Base-by-base conservation (phyloP, 1,284 basidiomycete genomes). In the Phellinidium pouzarii region DNA sequence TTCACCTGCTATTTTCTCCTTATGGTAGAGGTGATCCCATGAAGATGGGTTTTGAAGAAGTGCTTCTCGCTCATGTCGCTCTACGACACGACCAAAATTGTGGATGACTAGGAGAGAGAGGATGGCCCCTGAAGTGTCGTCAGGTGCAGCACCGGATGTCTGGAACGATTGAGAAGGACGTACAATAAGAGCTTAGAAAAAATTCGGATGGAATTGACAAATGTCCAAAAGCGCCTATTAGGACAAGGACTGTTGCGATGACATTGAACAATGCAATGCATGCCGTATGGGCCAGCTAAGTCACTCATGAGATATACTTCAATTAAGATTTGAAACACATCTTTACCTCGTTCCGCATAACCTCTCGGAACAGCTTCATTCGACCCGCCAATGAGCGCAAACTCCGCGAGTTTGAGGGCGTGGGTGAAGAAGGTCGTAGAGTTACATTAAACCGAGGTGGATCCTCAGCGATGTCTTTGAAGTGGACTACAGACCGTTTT, bases 301-400 rank as follows among this genome's bases (percentile, higher is more conserved):
- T 36, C 27, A 34, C 42, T 50, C n/a, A n/a, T 64, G 14, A 60
- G 52, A 41, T 31, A 53, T 34, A 22, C 53, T 26, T 31, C 3
- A 34, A 8, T 22, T 7, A 23, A 40, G 22, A 44, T 37, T 34
- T 38, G 20, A 23, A 59, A 11, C 11, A 22, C 29, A 44, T 12
- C 44, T 70, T 29, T 59, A 82, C 82, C 73, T 84, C 82, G 62
- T 84, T 77, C 59, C 73, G 76, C 66, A 85, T 75, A 19, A 75
- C 78, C 57, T 73, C 65, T 26, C 71, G 73, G 53, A 84, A 77
- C 37, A 79, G 64, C 54, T 72, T 72, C 70, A 82, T 76, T 11
- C 74, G 71, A 11, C 78, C 76, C 47, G 80, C 69, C 44, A 77
- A 68, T 56, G 72, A 70, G 50, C 73, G 73, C 29, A 80, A 63